phyloP scores from a whole-genome alignment of 371 early-diverging fungal genomes.

The Saksenaea vasiformis region DNA sequence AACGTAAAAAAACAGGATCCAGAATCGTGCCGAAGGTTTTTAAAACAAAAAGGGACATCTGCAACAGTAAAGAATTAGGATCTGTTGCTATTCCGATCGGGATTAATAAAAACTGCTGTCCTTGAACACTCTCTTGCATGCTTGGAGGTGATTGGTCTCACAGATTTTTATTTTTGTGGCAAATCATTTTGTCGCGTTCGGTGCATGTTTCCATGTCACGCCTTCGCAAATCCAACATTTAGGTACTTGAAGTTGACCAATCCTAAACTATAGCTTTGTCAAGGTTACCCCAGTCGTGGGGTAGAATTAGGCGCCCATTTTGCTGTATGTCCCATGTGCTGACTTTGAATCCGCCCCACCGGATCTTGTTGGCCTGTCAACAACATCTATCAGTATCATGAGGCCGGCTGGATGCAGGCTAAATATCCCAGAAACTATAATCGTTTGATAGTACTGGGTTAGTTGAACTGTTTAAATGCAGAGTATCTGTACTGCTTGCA shows the following conservation, averaged over 20 bases:
- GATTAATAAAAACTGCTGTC: neutral
- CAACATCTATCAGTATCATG: no score
- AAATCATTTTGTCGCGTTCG: neutral
- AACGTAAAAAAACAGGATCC: no score
- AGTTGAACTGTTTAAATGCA: no score
- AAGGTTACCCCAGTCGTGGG: neutral
- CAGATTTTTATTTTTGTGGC: neutral
- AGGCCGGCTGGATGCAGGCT: no score
- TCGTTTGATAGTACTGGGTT: no score
- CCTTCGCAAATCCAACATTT: neutral
- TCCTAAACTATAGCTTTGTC: neutral
- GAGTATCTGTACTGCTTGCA: no score
- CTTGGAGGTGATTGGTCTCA: neutral
- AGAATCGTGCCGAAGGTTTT: neutral
- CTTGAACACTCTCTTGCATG: slow-evolving; percentile 1
- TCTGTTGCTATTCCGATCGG: neutral
- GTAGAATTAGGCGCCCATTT: no score
- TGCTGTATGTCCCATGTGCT: no score
- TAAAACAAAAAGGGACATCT: neutral
- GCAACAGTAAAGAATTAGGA: neutral
- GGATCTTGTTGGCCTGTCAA: no score
- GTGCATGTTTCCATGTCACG: neutral
- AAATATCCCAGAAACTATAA: no score
- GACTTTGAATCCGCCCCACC: no score
- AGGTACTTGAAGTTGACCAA: neutral